Percentiles rank a stretch among this genome's conserved stretches.
Conservation (phyloP, 345 rosid species). For the Euclidium syriacum region DNA sequence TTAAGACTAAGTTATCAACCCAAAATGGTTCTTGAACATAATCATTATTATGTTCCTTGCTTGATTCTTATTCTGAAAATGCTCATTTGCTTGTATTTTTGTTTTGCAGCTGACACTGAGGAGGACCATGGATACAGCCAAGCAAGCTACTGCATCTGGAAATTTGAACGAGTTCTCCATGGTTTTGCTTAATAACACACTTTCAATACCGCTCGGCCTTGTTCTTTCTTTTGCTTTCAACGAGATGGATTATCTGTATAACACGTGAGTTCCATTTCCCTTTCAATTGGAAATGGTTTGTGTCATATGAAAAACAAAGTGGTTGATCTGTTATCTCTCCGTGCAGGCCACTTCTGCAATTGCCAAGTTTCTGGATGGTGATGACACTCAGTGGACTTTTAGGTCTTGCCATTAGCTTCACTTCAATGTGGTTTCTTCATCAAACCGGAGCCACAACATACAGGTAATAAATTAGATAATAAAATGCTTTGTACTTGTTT, state of each 20-base stretch:
- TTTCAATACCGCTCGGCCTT: constrained; percentile 83
- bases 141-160: constrained; percentile 85
- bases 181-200: constrained; percentile 93
- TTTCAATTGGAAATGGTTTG: background rate
- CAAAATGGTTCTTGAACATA: background rate
- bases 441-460: constrained; percentile 98
- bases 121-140: constrained; percentile 95
- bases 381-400: constrained; percentile 86
- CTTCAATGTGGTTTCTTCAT: constrained; percentile 99
- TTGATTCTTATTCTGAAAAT: background rate
- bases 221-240: constrained; percentile 70
- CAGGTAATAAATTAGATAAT: constrained; percentile 47
- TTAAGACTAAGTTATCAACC: background rate
- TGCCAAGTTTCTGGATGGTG: constrained; percentile 87
- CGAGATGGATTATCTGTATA: constrained; percentile 73
- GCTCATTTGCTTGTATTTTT: constrained; percentile 6
- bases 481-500: background rate
- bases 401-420: constrained; percentile 96
- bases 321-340: background rate
- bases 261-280: constrained; percentile 51
- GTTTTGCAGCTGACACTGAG: constrained; percentile 79
- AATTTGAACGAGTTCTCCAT: constrained; percentile 92
- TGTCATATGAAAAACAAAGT: background rate
- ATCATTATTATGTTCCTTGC: background rate
- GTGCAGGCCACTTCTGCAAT: constrained; percentile 75